Base-by-base conservation (phyloP, 495 filamentous ascomycete species). In the Talaromyces liani region DNA sequence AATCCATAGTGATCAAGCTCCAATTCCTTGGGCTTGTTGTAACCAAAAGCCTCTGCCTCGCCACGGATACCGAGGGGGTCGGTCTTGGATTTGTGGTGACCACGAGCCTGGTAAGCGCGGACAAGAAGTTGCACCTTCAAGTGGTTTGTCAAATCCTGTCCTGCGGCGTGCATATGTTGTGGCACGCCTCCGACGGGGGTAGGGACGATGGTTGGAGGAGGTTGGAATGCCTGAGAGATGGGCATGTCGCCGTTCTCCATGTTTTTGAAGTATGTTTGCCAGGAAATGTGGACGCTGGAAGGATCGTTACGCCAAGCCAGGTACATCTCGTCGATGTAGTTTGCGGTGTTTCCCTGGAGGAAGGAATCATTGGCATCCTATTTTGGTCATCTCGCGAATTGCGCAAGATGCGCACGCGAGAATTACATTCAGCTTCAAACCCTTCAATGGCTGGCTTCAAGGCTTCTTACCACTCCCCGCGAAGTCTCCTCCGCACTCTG, bases 261-360 rank as follows among this genome's bases (percentile, higher is more conserved):
- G 78, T 98, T 98, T 73, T 86, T 88, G 84, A 98, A 98, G 86
- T 98, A 98, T 67, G 93, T 89, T 80, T 97, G 94, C 94, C 94
- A 98, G 73, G 94, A 98, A 69, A 97, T 82, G 78, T 98, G 94
- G 53, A 98, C 94, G 76, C 90, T 95, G 67, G 86, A 84, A 20
- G 95, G 92, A 69, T 98, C 91, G 65, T 88, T 82, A 80, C 93
- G 96, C 94, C 94, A 98, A 68, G 90, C 85, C 77, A 98, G 76
- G 77, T 98, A 98, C 94, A 98, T 98, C 84, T 96, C 94, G 76
- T 98, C 94, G 75, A 98, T 88, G 77, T 98, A 98, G 80, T 97
- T 97, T 74, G 94, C 94, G 63, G 93, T 90, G 80, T 88, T 97
- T 49, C 94, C 94, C 64, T 89, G 87, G 58, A 98, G 84, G 83